Evolutionary conservation across 2,329 filamentous ascomycete species (phyloP), one percentile per base, ranked within the genome.

Genomic region (Aspergillus neoniger): DNA sequence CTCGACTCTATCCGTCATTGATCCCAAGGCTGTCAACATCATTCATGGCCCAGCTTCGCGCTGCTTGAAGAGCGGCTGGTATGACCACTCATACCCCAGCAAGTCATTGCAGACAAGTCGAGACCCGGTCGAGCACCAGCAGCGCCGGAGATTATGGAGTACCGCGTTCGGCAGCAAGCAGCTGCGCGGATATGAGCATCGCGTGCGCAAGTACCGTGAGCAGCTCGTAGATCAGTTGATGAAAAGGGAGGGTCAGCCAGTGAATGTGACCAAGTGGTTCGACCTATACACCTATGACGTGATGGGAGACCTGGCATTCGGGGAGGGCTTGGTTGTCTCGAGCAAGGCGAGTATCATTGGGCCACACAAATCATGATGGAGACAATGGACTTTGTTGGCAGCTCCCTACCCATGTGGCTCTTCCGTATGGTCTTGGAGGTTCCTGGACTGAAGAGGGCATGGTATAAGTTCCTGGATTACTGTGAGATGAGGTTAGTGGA

Each of bases 231-330:
- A 63, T 9, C 67, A 69, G 4, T 63, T 80, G 7, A 58, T 58
- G 4, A 65, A 53, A 65, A 72, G 55, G 57, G 69, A 56, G 65
- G 70, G 57, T 65, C 72, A 55, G 15, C 25, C 63, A 4, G 61
- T 82, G 7, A 69, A 79, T 51, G 68, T 79, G 38, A 65, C 72
- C 2, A 72, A 77, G 49, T 79, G 74, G 65, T 77, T 79, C 60
- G 76, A 74, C 25, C 36, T 82, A 76, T 57, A 57, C 65, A 73
- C 68, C 19, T 82, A 79, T 66, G 79, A 81, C 64, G 72, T 80
- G 23, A 80, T 81, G 76, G 77, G 79, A 4, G 72, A 73, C 8
- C 67, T 82, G 32, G 77, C 77, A 0, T 82, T 82, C 64, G 79
- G 58, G 5, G 19, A 53, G 12, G 36, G 36, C 0, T 64, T 23